These are phyloP conservation scores for Suhomyces bokatorum DNA, from an alignment of 1,139 yeast genomes.

Conservation along the genomic window DNA sequence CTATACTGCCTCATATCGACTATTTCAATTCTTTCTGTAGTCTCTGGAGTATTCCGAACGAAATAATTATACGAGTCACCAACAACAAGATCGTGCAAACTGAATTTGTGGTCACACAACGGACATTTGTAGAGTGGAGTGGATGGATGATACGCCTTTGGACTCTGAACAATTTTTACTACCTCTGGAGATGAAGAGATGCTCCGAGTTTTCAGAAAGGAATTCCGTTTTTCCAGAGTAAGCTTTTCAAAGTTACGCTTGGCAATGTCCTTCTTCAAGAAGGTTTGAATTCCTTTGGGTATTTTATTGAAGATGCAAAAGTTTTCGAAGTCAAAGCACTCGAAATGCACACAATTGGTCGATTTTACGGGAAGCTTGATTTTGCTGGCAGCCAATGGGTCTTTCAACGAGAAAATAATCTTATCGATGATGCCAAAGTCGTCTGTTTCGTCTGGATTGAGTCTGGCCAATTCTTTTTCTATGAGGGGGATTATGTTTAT, in stretches of 20 bases:
- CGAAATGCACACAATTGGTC: conserved; percentile 40
- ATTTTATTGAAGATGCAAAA: conserved; percentile 44
- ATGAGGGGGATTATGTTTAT: conserved; percentile 19
- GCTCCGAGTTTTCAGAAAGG: conserved; percentile 8
- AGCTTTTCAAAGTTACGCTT: conserved; percentile 25
- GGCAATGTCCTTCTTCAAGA: conserved; percentile 31
- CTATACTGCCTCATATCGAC: conserved; percentile 38
- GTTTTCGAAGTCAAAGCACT: conserved; percentile 48
- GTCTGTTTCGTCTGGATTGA: conserved; percentile 14
- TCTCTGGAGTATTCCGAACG: conserved; percentile 40
- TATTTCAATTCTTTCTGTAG: conserved; percentile 39
- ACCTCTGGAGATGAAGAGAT: conserved; percentile 2
- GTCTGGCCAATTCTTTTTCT: conserved; percentile 14
- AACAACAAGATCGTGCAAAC: conserved; percentile 37
- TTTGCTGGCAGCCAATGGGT: conserved; percentile 32
- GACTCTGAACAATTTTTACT: conserved; percentile 10
- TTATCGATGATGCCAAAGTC: conserved; percentile 18
- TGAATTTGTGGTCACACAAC: conserved; percentile 39
- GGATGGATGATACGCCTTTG: conserved; percentile 12
- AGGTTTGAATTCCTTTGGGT: conserved; percentile 28
- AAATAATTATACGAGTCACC: conserved; percentile 47
- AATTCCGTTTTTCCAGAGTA: conserved; percentile 14
- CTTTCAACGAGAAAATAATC: conserved; percentile 18
- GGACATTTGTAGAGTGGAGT: conserved; percentile 41
- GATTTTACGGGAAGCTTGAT: conserved; percentile 45